Conservation (phyloP, 768 basidiomycete genomes). For the Macrolepiota albuminosa region DNA sequence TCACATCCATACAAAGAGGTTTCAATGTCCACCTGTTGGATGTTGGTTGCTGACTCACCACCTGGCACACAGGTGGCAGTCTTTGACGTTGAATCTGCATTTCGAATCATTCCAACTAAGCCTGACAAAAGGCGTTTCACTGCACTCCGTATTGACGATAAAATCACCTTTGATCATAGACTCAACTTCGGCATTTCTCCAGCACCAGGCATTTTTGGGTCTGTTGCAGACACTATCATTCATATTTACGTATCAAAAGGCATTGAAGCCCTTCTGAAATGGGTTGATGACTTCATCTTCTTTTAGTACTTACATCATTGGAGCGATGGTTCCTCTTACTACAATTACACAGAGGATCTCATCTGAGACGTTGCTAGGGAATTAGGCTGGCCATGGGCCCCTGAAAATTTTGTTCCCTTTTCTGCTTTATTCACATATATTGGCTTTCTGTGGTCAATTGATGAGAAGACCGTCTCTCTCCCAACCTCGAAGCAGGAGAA, state of each 20-base stretch:
- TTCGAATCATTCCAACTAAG: not conserved
- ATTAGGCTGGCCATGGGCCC: not conserved
- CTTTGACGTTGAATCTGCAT: too few relatives aligned
- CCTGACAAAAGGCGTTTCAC: too few relatives aligned
- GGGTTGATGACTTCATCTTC: not conserved
- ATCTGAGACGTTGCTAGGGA: not conserved
- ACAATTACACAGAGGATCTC: not conserved
- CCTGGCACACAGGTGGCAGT: too few relatives aligned
- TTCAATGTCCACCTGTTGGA: not conserved
- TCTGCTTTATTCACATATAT: too few relatives aligned
- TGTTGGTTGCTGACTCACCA: too few relatives aligned
- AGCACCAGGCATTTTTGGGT: too few relatives aligned
- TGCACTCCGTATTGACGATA: too few relatives aligned
- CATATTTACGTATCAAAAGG: not conserved
- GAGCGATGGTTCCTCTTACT: not conserved
- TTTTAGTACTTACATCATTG: not conserved
- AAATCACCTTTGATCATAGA: not conserved
- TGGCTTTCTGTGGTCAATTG: too few relatives aligned
- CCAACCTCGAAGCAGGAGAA: too few relatives aligned
- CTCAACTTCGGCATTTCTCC: not conserved
- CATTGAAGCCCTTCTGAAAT: not conserved
- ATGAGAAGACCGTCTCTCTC: too few relatives aligned
- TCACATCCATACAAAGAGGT: not conserved
- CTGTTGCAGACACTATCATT: not conserved
- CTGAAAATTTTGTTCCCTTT: too few relatives aligned